These are phyloP conservation scores for Aspergillus sp. DNA, from an alignment of 2,329 filamentous ascomycete species.

Conservation along the genomic window DNA sequence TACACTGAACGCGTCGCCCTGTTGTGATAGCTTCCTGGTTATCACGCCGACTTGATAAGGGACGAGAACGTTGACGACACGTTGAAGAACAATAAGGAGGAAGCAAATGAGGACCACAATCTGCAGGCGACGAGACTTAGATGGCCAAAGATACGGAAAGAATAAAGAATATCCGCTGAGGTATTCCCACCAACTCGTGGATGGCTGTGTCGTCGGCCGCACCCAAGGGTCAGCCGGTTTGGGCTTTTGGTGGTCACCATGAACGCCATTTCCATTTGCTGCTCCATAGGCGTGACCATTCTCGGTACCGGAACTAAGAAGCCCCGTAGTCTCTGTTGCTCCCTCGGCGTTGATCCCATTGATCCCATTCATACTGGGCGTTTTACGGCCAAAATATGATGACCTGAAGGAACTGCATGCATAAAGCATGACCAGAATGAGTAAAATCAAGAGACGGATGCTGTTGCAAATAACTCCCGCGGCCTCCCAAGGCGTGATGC, in stretches of 20 bases:
- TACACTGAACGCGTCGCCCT: conserved; percentile 56
- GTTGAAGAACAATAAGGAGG: conserved; percentile 73
- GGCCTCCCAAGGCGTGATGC: conserved; percentile 45
- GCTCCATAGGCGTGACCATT: conserved; percentile 51
- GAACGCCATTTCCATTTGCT: conserved; percentile 41
- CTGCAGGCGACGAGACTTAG: conserved; percentile 73
- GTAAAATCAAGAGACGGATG: conserved; percentile 66
- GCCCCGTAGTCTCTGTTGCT: conserved; percentile 43
- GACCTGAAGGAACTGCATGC: conserved; percentile 48
- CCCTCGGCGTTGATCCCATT: conserved; percentile 25
- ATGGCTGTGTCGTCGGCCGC: conserved; percentile 79
- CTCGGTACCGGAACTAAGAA: conserved; percentile 42
- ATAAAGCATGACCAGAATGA: conserved; percentile 63
- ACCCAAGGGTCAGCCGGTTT: conserved; percentile 72
- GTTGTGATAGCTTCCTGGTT: conserved; percentile 68
- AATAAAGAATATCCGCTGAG: conserved; percentile 88
- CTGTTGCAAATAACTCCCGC: conserved; percentile 57
- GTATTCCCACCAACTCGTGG: conserved; percentile 95
- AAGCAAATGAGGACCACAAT: conserved; percentile 81
- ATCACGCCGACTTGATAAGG: conserved; percentile 78
- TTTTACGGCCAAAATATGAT: conserved; percentile 39
- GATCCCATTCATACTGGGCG: conserved; percentile 22
- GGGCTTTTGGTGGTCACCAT: conserved; percentile 42
- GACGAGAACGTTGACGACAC: conserved; percentile 81
- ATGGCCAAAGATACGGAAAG: conserved; percentile 96